A percentile compares a stretch with the other conserved stretches of the same genome.
phyloP scores from a whole-genome alignment of 2,329 filamentous ascomycete species.

The Colletotrichum nymphaeae region DNA sequence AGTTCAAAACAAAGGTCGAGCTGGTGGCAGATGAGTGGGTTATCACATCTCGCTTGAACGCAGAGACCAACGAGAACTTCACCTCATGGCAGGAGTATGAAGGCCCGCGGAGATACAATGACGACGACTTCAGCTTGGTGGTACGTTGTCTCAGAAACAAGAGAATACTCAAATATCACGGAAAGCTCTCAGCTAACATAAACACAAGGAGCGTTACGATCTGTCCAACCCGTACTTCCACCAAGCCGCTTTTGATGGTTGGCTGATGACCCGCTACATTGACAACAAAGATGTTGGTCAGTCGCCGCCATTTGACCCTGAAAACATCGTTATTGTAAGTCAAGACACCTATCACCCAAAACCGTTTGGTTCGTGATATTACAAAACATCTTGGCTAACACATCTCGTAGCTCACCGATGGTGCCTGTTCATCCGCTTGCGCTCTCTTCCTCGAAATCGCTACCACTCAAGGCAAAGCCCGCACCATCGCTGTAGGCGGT shows the following conservation, averaged over 20 bases:
- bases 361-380: background rate
- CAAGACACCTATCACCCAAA: too few species aligned
- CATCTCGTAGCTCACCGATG: conserved; percentile 56
- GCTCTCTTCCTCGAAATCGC: conserved; percentile 68
- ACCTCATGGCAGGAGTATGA: conserved; percentile 23
- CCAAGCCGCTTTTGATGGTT: conserved; percentile 15
- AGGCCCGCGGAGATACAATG: background rate
- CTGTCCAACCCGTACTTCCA: conserved; percentile 17
- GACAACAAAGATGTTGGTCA: background rate
- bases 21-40: conserved; percentile 14
- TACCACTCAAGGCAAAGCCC: conserved; percentile 62
- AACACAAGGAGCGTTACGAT: conserved; percentile 13
- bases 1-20: background rate
- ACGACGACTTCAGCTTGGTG: conserved; percentile 14
- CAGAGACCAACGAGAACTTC: conserved; percentile 12
- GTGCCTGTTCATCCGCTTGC: conserved; percentile 70
- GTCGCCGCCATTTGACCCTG: background rate
- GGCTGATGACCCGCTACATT: conserved; percentile 9
- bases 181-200: background rate
- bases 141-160: background rate
- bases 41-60: conserved; percentile 3
- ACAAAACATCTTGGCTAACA: background rate
- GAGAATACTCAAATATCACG: too few species aligned
- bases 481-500: conserved; percentile 69
- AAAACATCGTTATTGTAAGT: conserved; percentile 21